Base-by-base conservation (phyloP, 768 basidiomycete genomes). In the Suillus bovinus region DNA sequence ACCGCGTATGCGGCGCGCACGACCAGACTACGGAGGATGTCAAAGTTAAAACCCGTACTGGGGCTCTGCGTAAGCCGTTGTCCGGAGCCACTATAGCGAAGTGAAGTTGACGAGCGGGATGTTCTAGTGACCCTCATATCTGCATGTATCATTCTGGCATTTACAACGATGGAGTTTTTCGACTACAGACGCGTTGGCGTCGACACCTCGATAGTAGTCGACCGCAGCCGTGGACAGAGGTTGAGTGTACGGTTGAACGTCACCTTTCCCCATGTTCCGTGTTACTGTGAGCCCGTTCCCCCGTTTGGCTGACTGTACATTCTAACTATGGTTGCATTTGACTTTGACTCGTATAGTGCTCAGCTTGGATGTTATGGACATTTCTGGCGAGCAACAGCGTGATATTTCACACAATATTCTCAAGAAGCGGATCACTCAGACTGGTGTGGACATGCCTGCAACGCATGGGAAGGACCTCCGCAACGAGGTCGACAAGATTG, bases 351-450 rank as follows among this genome's bases (percentile, higher is more conserved):
- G 58, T 39, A 44, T 69, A 99, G 96, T 99, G 53, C 84, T 99
- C 59, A 96, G 93, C 72, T 78, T 99, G 59, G 97, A 99, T 76
- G 87, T 99, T 58, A 96, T 98, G 93, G 97, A 99, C 71, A 97
- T 99, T 63, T 93, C 91, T 62, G 97, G 97, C 31, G 97, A 98
- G 80, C 86, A 90, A 33, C 96, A 98, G 73, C 83, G 90, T 62
- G 94, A 98, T 70, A 73, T 98, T 55, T 85, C 94, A 9, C 96
- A 98, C 74, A 94, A 93, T 69, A 84, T 99, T 60, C 69, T 88
- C 61, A 98, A 98, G 75, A 88, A 86, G 14, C 86, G 97, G 16
- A 77, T 98, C 34, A 83, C 87, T 64, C 71, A 78, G 22, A 66
- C 77, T 4, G 93, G 94, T 3, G 70, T 70, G 5, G 74, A 78